These are phyloP conservation scores for Microcyclosporella mali DNA, from an alignment of 2,329 filamentous ascomycete genomes.

Conservation along the genomic window DNA sequence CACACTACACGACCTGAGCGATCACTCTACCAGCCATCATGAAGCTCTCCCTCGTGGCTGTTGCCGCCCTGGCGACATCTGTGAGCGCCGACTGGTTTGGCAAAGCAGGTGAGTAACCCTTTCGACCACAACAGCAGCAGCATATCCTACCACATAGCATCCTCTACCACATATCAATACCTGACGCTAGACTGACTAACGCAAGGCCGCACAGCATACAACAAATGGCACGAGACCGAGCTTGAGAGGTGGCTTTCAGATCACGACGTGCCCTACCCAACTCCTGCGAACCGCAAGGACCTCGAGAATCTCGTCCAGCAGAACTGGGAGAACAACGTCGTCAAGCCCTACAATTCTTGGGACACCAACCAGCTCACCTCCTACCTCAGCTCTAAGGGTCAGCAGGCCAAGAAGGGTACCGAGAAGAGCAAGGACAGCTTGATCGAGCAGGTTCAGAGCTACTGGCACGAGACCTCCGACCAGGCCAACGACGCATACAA, in stretches of 20 bases:
- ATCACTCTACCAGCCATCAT: slow-evolving; percentile 45
- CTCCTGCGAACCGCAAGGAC: slow-evolving; percentile 83
- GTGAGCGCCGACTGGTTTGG: slow-evolving; percentile 76
- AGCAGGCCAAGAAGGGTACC: slow-evolving; percentile 61
- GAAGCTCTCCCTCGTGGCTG: slow-evolving; percentile 68
- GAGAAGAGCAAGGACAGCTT: slow-evolving; percentile 64
- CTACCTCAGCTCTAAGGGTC: slow-evolving; percentile 65
- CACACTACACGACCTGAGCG: slow-evolving; percentile 6
- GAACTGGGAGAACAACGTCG: slow-evolving; percentile 78
- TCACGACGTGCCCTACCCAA: slow-evolving; percentile 84
- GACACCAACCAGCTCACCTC: slow-evolving; percentile 60
- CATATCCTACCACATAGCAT: slow-evolving; percentile 2
- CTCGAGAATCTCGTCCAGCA: slow-evolving; percentile 84
- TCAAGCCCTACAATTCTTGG: slow-evolving; percentile 71
- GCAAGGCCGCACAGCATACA: slow-evolving; percentile 63
- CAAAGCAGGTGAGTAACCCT: slow-evolving; percentile 65
- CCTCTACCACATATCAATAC: slow-evolving; percentile 18
- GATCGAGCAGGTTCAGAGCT: slow-evolving; percentile 60
- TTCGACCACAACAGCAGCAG: neutral
- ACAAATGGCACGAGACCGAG: slow-evolving; percentile 98
- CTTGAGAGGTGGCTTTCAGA: slow-evolving; percentile 95
- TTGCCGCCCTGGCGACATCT: slow-evolving; percentile 65
- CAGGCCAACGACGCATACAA: slow-evolving; percentile 65
- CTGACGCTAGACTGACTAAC: slow-evolving; percentile 23
- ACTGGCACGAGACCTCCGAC: slow-evolving; percentile 75